Conservation (phyloP, 345 rosid genomes). For the Iberis pinnata region DNA sequence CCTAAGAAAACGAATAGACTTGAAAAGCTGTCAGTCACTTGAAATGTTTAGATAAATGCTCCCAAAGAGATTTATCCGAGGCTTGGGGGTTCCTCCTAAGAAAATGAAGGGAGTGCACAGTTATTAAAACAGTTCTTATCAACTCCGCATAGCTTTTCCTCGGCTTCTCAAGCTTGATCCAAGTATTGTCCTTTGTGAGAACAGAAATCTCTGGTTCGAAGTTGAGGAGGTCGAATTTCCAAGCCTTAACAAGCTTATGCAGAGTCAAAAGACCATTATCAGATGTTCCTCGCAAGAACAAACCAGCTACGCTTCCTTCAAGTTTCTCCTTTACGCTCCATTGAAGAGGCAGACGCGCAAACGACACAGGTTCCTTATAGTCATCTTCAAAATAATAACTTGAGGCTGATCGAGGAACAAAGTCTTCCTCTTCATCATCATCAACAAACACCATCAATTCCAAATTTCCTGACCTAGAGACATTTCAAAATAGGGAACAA, state of each 20-base stretch:
- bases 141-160: conserved; percentile 62
- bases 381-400: conserved; percentile 57
- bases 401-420: conserved; percentile 41
- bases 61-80: conserved; percentile 56
- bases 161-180: conserved; percentile 68
- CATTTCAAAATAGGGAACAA: neutral
- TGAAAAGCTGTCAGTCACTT: conserved; percentile 35
- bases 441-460: conserved; percentile 22
- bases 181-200: conserved; percentile 48
- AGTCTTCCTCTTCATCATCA: conserved; percentile 64
- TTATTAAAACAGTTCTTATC: conserved; percentile 46
- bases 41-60: conserved; percentile 44
- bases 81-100: conserved; percentile 48
- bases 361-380: conserved; percentile 43
- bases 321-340: conserved; percentile 39
- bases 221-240: conserved; percentile 64
- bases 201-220: conserved; percentile 51
- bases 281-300: conserved; percentile 55
- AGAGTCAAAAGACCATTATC: conserved; percentile 52
- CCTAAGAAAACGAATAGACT: neutral
- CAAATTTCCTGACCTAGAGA: neutral
- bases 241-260: conserved; percentile 52
- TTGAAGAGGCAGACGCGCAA: conserved; percentile 55
- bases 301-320: conserved; percentile 16
- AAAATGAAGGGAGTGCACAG: conserved; percentile 53